Evolutionary conservation across 2,329 filamentous ascomycete species (phyloP).

Genomic region (Aspergillus viridinutans): DNA sequence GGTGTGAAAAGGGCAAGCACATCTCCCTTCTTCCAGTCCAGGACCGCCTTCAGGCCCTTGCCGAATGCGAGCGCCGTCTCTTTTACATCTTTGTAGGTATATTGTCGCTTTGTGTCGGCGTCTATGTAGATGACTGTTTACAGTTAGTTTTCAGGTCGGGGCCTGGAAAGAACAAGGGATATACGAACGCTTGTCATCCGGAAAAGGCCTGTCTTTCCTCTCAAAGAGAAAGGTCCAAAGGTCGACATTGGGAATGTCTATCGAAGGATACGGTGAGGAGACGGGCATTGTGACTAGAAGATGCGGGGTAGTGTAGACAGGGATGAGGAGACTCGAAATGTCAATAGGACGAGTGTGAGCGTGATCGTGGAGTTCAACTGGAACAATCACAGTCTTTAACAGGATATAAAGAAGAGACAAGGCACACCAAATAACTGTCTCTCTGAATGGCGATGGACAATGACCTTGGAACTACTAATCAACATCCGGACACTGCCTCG

Average conservation of each 20-base stretch:
- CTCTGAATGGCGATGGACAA: neutral
- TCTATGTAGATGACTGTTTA: slow-evolving; percentile 72
- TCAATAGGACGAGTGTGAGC: neutral
- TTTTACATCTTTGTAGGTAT: slow-evolving; percentile 68
- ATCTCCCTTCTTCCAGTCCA: slow-evolving; percentile 78
- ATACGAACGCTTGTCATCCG: slow-evolving; percentile 66
- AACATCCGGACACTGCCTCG: neutral
- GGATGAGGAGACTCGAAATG: neutral
- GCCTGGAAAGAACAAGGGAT: neutral
- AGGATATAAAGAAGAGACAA: neutral
- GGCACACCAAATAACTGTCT: neutral
- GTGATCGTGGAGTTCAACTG: neutral
- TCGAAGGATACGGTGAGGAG: slow-evolving; percentile 58
- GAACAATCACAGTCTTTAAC: neutral
- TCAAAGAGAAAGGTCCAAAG: slow-evolving; percentile 78
- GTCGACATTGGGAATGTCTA: slow-evolving; percentile 71
- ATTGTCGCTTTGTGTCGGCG: slow-evolving; percentile 62
- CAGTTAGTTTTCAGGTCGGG: slow-evolving; percentile 7
- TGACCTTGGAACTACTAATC: neutral
- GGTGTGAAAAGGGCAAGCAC: slow-evolving; percentile 78
- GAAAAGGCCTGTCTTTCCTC: slow-evolving; percentile 58
- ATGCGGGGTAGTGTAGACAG: slow-evolving; percentile 14
- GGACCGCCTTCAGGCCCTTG: slow-evolving; percentile 67
- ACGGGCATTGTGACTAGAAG: slow-evolving; percentile 59
- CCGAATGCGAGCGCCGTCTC: slow-evolving; percentile 70